These are phyloP conservation scores for Neoascochyta sp. DNA, from an alignment of 2,329 filamentous ascomycete genomes.

Conservation along the genomic window DNA sequence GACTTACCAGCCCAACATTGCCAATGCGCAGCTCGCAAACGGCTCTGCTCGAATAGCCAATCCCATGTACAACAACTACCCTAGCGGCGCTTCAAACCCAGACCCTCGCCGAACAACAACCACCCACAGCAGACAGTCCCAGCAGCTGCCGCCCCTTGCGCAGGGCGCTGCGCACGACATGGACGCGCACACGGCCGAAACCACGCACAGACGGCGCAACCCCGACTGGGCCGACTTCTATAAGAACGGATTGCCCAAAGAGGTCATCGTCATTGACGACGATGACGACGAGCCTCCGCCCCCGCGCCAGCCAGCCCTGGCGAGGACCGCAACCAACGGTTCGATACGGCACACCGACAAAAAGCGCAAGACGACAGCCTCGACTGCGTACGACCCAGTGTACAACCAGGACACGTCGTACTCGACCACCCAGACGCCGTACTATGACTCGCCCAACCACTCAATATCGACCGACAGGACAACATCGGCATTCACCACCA, in stretches of 20 bases:
- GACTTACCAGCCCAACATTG: constrained; percentile 30
- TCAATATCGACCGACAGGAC: constrained; percentile 81
- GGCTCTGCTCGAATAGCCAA: constrained; percentile 32
- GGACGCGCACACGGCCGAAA: constrained; percentile 12
- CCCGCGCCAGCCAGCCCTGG: constrained; percentile 20
- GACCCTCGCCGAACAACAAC: constrained; percentile 39
- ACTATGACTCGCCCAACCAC: constrained; percentile 64
- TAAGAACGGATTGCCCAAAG: constrained; percentile 46
- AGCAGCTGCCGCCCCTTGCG: constrained; percentile 31
- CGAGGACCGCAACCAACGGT: constrained; percentile 40
- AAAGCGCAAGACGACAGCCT: constrained; percentile 65
- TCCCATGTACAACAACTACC: constrained; percentile 40
- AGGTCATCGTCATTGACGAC: constrained; percentile 53
- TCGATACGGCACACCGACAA: constrained; percentile 60
- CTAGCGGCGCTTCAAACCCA: constrained; percentile 33
- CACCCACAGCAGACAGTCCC: constrained; percentile 27
- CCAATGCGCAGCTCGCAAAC: constrained; percentile 37
- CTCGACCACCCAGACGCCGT: constrained; percentile 70
- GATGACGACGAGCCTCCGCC: constrained; percentile 33
- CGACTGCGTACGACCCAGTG: constrained; percentile 63
- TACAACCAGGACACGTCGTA: constrained; percentile 69
- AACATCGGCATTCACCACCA: constrained; percentile 75
- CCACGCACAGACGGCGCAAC: constrained; percentile 25
- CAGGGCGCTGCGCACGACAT: constrained; percentile 24
- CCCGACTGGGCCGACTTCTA: constrained; percentile 44